Evolutionary conservation across 495 filamentous ascomycete genomes (phyloP), one percentile per base, ranked within the genome.

Genomic region (Annulohypoxylon stygium): DNA sequence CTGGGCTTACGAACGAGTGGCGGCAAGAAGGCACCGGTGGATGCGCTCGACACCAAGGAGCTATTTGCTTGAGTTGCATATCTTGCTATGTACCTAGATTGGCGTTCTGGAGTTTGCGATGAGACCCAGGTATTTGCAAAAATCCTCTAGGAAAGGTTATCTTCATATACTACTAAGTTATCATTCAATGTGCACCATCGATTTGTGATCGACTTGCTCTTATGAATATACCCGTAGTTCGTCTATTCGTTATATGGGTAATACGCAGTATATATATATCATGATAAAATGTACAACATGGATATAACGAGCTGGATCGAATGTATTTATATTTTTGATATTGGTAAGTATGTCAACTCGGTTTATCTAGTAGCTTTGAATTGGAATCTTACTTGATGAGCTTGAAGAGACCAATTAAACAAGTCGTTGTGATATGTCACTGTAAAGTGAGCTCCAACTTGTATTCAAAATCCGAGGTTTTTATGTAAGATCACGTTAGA

Each of bases 31-130:
- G 85, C 82, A 67, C 84, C 88, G 74, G 87, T 83, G 70, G 89
- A 91, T 82, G 91, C 90, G 71, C 82, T 98, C 79, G 96, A 97
- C 82, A 91, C 91, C 67, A 87, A 87, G 67, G 86, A 91, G 69
- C 81, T 99, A 50, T 99, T 98, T 85, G 90, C 90, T 79, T 98
- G 79, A 83, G 61, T 61, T 20, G 59, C 58, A 34, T 60, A 10
- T 48, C 6, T 12, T 50, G 26, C 36, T 69, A 30, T 30, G 30
- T 3, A 41, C 16, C 16, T 47, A 47, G 43, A 16, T 41, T 69
- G 76, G 76, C 67, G 74, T 79, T 77, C 61, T 65, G 64, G 70
- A 66, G 70, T 69, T 73, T 69, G 50, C 36, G 25, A 65, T 69
- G 70, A 67, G 48, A 70, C 57, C 62, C 59, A 66, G 67, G 73